A percentile compares a stretch with the other conserved stretches of the same genome.
These are phyloP conservation scores for Taphrina betulina DNA, from an alignment of 1,139 yeast genomes.

Conservation along the genomic window DNA sequence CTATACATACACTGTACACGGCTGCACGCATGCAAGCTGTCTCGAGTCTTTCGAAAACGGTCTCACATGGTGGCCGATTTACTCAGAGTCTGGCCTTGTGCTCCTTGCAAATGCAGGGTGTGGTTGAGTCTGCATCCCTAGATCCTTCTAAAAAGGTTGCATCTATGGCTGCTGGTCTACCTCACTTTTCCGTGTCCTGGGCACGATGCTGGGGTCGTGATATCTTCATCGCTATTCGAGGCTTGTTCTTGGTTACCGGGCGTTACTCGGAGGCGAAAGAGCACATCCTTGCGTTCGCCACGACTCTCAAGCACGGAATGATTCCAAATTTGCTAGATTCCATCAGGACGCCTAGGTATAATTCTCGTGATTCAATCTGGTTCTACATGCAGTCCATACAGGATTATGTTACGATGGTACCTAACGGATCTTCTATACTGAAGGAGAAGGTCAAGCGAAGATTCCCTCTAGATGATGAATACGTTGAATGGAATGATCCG, in stretches of 20 bases:
- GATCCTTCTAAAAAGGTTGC: constrained; percentile 62
- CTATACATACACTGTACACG: constrained; percentile 76
- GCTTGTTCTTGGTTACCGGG: constrained; percentile 73
- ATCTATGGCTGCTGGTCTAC: constrained; percentile 91
- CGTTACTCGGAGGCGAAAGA: constrained; percentile 73
- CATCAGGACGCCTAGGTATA: constrained; percentile 88
- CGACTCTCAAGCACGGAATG: constrained; percentile 89
- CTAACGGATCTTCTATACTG: constrained; percentile 65
- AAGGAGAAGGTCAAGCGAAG: constrained; percentile 74
- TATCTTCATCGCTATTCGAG: constrained; percentile 82
- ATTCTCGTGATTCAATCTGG: constrained; percentile 98
- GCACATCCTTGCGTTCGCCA: constrained; percentile 84
- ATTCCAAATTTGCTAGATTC: constrained; percentile 92
- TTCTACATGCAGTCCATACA: constrained; percentile 84
- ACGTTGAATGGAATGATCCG: constrained; percentile 64
- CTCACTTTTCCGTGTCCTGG: constrained; percentile 84
- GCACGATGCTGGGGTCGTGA: constrained; percentile 99
- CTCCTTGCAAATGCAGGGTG: constrained; percentile 84
- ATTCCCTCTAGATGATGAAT: constrained; percentile 86
- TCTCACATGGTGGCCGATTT: constrained; percentile 66
- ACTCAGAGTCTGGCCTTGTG: constrained; percentile 77
- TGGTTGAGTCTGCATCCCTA: constrained; percentile 71
- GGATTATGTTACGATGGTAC: constrained; percentile 69
- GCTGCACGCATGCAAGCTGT: constrained; percentile 72
- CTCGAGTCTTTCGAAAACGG: constrained; percentile 54